phyloP scores from a whole-genome alignment of 1,284 basidiomycete genomes.

The Ustilago loliicola region DNA sequence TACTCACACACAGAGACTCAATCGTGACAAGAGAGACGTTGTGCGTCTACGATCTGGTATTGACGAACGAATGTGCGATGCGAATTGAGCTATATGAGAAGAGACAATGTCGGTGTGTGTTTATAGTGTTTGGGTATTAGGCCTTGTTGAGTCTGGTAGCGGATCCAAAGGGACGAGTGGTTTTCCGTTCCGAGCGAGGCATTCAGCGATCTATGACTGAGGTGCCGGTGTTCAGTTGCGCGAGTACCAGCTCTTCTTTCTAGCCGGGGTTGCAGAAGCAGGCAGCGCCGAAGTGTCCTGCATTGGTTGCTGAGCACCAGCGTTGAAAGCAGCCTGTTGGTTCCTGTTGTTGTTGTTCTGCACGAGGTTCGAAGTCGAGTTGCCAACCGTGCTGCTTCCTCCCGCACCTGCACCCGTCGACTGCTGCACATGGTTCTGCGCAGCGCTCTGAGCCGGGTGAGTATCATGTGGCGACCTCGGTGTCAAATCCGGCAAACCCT shows the following conservation, averaged over 20 bases:
- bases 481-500: slow-evolving; percentile 54
- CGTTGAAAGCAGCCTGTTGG: slow-evolving; percentile 18
- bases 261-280: slow-evolving; percentile 10
- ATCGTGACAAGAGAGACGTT: background rate
- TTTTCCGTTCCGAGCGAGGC: background rate
- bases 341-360: slow-evolving; percentile 15
- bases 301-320: slow-evolving; percentile 25
- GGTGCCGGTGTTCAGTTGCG: slow-evolving; percentile 6
- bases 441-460: slow-evolving; percentile 29
- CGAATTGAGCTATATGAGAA: background rate
- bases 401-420: background rate
- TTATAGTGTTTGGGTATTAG: slow-evolving; percentile 19
- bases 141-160: background rate
- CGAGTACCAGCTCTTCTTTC: slow-evolving; percentile 30
- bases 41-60: background rate
- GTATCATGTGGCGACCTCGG: slow-evolving; percentile 37
- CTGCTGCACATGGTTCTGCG: slow-evolving; percentile 29
- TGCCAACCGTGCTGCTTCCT: slow-evolving; percentile 14
- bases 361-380: slow-evolving; percentile 33
- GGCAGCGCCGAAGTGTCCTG: slow-evolving; percentile 18
- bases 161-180: background rate
- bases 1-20: background rate
- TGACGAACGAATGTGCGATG: slow-evolving; percentile 7
- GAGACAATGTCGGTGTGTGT: background rate
- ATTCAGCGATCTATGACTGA: background rate